Evolutionary conservation across 106 monocot genomes (phyloP).

Genomic region (Platanthera zijinensis): DNA sequence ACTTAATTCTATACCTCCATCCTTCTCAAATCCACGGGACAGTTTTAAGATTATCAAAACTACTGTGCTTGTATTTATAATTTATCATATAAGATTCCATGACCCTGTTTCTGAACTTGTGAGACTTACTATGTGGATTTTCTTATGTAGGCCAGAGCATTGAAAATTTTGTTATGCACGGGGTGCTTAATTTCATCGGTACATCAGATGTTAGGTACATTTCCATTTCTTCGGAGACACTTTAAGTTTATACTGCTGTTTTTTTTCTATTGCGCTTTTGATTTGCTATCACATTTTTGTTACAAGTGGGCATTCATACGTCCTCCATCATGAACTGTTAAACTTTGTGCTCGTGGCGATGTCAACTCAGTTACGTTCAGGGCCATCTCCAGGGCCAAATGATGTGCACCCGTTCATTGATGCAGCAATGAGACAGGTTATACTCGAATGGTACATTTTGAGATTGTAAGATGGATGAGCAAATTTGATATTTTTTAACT

Average conservation of each 20-base stretch:
- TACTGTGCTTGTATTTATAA: background rate
- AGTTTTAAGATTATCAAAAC: background rate
- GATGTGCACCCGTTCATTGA: slow-evolving; percentile 90
- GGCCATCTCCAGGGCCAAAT: slow-evolving; percentile 64
- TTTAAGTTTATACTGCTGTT: background rate
- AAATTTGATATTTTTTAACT: background rate
- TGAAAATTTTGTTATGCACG: slow-evolving; percentile 60
- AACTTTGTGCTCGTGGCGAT: slow-evolving; percentile 85
- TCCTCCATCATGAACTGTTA: slow-evolving; percentile 89
- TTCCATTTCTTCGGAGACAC: slow-evolving; percentile 6
- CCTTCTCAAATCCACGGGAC: background rate
- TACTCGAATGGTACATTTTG: background rate
- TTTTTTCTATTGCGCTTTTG: slow-evolving; percentile 13
- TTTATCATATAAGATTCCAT: background rate
- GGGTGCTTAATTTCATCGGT: slow-evolving; percentile 65
- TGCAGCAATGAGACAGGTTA: slow-evolving; percentile 87
- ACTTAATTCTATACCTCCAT: background rate
- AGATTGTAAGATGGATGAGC: background rate
- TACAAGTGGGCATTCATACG: slow-evolving; percentile 60
- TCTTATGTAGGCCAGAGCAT: slow-evolving; percentile 50
- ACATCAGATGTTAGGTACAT: slow-evolving; percentile 78
- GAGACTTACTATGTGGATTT: slow-evolving; percentile 12
- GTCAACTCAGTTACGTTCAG: slow-evolving; percentile 91
- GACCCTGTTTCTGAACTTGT: background rate
- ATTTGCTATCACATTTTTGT: slow-evolving; percentile 24